Conservation (phyloP, 75 land plant genomes). For the Cupressus sempervirens region DNA sequence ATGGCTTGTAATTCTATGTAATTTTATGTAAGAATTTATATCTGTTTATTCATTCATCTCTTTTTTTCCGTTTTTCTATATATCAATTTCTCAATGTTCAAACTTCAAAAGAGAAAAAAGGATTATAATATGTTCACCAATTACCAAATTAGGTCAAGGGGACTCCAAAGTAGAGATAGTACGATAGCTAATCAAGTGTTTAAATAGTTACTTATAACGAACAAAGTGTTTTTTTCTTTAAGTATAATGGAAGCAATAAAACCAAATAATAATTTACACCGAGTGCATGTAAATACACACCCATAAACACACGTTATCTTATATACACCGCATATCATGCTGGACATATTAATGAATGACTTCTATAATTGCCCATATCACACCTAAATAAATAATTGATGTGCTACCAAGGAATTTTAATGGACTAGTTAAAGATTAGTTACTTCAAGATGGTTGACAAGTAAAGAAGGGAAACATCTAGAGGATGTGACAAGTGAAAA, state of each 20-base stretch:
- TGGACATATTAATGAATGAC: too few relatives aligned
- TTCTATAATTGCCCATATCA: background rate
- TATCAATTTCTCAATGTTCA: background rate
- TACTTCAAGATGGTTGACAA: background rate
- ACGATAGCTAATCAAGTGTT: background rate
- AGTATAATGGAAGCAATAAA: background rate
- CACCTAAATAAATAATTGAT: background rate
- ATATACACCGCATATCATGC: too few relatives aligned
- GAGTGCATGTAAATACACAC: background rate
- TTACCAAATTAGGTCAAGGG: background rate
- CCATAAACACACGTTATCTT: too few relatives aligned
- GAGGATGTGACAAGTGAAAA: background rate
- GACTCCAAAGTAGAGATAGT: background rate
- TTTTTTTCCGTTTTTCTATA: background rate
- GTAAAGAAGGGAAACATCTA: background rate
- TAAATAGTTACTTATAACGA: background rate
- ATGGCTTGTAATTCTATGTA: constrained; percentile 4
- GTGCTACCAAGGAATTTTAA: background rate
- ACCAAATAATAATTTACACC: background rate
- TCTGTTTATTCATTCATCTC: background rate
- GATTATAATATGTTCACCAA: background rate
- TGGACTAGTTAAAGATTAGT: background rate
- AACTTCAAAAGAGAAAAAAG: background rate
- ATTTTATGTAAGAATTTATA: background rate
- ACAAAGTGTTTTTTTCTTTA: background rate